Percentiles rank a stretch among this genome's conserved stretches.
phyloP scores from a whole-genome alignment of 176 grass and related monocot species.

The Musa troglodytarum region DNA sequence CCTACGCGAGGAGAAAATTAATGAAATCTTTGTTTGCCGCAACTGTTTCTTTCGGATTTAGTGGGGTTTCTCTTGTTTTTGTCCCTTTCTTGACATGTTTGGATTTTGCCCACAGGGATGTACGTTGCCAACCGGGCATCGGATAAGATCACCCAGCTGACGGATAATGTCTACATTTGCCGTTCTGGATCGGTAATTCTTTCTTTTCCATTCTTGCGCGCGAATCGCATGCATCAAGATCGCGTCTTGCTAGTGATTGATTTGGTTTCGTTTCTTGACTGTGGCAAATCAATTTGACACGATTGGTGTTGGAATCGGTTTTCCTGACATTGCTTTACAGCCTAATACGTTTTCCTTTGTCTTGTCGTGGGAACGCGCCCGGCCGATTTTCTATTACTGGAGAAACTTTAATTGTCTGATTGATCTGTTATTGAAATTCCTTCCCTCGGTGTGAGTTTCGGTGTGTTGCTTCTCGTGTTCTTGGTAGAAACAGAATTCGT shows the following conservation, averaged over 20 bases:
- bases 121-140: constrained; percentile 84
- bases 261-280: not conserved
- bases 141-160: constrained; percentile 76
- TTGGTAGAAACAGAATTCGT: no score
- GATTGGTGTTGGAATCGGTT: no score
- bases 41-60: not conserved
- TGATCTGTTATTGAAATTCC: no score
- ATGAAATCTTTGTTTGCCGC: not conserved
- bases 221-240: not conserved
- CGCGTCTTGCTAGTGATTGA: not conserved
- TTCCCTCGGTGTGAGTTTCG: no score
- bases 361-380: no score
- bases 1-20: not conserved
- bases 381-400: no score
- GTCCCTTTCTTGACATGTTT: not conserved
- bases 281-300: no score
- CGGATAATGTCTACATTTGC: constrained; percentile 87
- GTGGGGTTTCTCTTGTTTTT: not conserved
- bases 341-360: no score
- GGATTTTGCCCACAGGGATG: constrained; percentile 40
- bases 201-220: not conserved
- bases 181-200: constrained; percentile 86
- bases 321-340: no score
- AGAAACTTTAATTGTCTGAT: no score
- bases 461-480: no score